These are phyloP conservation scores for Suillus weaverae DNA, from an alignment of 768 basidiomycete species.

Conservation along the genomic window DNA sequence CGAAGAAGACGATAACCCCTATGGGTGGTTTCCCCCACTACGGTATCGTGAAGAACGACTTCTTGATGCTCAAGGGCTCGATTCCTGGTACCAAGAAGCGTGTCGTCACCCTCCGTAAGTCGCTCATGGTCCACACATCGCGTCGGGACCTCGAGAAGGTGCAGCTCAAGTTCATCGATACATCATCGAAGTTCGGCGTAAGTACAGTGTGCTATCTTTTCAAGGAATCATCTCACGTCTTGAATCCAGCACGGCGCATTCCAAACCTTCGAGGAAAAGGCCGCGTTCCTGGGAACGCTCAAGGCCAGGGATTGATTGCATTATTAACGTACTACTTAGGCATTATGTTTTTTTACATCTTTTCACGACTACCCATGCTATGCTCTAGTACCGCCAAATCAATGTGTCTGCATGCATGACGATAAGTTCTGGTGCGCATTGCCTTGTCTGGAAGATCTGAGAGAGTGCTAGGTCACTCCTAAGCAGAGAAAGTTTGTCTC, in stretches of 20 bases:
- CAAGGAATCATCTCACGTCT: slow-evolving; percentile 3
- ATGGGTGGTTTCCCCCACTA: slow-evolving; percentile 99
- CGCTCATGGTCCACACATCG: slow-evolving; percentile 94
- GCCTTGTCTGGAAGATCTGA: neutral
- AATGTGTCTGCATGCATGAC: slow-evolving; percentile 17
- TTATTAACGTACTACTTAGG: slow-evolving; percentile 39
- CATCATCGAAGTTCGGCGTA: slow-evolving; percentile 96
- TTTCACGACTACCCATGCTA: slow-evolving; percentile 39
- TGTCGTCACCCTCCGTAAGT: slow-evolving; percentile 95
- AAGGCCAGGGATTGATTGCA: slow-evolving; percentile 71
- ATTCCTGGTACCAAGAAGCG: slow-evolving; percentile 97
- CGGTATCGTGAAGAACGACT: slow-evolving; percentile 98
- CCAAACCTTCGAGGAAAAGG: slow-evolving; percentile 97
- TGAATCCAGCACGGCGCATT: slow-evolving; percentile 81
- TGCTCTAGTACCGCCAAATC: slow-evolving; percentile 37
- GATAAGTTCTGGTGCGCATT: neutral
- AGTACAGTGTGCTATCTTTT: slow-evolving; percentile 30
- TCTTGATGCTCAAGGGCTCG: slow-evolving; percentile 94
- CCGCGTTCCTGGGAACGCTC: slow-evolving; percentile 90
- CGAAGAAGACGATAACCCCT: slow-evolving; percentile 91
- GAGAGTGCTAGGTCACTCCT: neutral
- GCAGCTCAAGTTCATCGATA: slow-evolving; percentile 97
- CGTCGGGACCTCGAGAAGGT: slow-evolving; percentile 98
- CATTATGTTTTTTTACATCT: slow-evolving; percentile 36
- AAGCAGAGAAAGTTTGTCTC: no score